phyloP scores from a whole-genome alignment of 2,329 filamentous ascomycete species.

The Zopfia rhizophila region DNA sequence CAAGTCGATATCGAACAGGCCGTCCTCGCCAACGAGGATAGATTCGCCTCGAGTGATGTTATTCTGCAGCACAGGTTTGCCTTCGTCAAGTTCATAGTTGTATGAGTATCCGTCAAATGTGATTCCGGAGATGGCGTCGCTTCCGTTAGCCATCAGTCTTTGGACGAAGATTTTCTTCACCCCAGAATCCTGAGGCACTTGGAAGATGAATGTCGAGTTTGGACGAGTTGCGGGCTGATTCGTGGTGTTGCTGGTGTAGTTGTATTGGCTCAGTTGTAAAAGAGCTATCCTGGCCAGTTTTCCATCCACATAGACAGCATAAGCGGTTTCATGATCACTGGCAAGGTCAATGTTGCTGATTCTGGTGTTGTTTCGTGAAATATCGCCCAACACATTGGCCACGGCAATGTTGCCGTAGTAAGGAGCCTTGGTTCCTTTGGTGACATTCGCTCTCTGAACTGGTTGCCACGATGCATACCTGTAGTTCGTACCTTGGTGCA shows the following conservation, averaged over 20 bases:
- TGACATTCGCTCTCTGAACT: constrained; percentile 59
- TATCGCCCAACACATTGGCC: constrained; percentile 64
- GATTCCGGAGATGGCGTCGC: constrained; percentile 70
- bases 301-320: constrained; percentile 63
- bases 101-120: constrained; percentile 71
- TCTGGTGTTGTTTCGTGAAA: constrained; percentile 48
- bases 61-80: constrained; percentile 62
- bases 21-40: constrained; percentile 35
- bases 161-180: constrained; percentile 51
- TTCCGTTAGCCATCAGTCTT: constrained; percentile 68
- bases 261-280: constrained; percentile 67
- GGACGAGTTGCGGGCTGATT: constrained; percentile 40
- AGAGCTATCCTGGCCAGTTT: constrained; percentile 62
- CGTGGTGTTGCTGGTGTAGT: constrained; percentile 18
- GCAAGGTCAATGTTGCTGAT: constrained; percentile 60
- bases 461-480: constrained; percentile 72
- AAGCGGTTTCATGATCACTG: constrained; percentile 60
- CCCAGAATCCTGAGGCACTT: constrained; percentile 53
- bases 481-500: constrained; percentile 73
- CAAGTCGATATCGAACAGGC: too few species aligned
- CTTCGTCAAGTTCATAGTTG: constrained; percentile 67
- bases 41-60: constrained; percentile 67
- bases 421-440: constrained; percentile 68
- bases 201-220: constrained; percentile 55
- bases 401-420: constrained; percentile 72